phyloP scores from a whole-genome alignment of 2,329 filamentous ascomycete species.

The Fusarium transvaalense region DNA sequence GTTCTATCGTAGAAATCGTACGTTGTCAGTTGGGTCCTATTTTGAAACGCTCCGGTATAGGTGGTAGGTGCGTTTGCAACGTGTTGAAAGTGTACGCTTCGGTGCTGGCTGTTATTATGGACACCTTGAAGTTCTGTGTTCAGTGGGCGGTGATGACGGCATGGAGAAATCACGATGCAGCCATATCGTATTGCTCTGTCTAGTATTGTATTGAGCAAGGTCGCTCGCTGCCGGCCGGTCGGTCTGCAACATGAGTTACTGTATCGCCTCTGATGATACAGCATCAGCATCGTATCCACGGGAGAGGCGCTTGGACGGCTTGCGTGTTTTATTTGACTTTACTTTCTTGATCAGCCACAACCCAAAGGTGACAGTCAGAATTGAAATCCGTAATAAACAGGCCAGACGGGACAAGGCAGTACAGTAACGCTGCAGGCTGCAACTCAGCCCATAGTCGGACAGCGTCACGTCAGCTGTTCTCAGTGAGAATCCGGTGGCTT shows the following conservation, averaged over 20 bases:
- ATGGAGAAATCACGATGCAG: slow-evolving; percentile 42
- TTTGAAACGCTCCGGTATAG: slow-evolving; percentile 33
- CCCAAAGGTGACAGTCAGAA: slow-evolving; percentile 4
- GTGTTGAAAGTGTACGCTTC: slow-evolving; percentile 1
- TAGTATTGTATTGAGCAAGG: slow-evolving; percentile 21
- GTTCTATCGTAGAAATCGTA: slow-evolving; percentile 27
- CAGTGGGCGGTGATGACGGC: slow-evolving; percentile 34
- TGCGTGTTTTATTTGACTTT: slow-evolving; percentile 31
- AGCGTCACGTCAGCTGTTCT: slow-evolving; percentile 33
- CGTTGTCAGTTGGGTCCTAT: slow-evolving; percentile 30
- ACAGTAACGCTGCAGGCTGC: slow-evolving; percentile 29
- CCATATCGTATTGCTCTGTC: slow-evolving; percentile 30
- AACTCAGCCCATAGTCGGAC: slow-evolving; percentile 31
- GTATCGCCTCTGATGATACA: slow-evolving; percentile 32
- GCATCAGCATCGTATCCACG: slow-evolving; percentile 35
- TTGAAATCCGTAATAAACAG: not conserved
- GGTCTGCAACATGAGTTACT: slow-evolving; percentile 18
- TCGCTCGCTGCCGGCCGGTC: slow-evolving; percentile 4
- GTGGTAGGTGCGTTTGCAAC: slow-evolving; percentile 27
- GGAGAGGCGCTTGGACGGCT: slow-evolving; percentile 36
- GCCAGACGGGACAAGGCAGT: not conserved
- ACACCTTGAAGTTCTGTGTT: slow-evolving; percentile 24
- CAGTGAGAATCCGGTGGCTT: slow-evolving; percentile 12
- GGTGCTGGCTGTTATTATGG: slow-evolving; percentile 6
- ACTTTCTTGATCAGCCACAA: slow-evolving; percentile 5